Evolutionary conservation across 1,284 basidiomycete species (phyloP).

Genomic region (Cryptococcus amylolentus): DNA sequence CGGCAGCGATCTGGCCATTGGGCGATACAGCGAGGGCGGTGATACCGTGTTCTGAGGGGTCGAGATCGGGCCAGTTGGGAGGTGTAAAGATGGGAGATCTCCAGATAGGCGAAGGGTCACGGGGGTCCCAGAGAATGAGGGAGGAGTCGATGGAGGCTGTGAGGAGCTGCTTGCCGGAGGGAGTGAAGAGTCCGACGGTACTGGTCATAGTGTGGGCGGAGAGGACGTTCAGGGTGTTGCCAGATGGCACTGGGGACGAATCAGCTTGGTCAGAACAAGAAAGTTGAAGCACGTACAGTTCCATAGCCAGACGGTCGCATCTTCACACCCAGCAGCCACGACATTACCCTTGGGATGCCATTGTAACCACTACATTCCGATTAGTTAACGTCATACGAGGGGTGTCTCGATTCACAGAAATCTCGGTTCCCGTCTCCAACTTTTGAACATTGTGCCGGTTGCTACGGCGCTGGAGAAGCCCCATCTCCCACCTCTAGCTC

Average conservation of each 20-base stretch:
- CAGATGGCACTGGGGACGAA: conserved; percentile 70
- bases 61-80: conserved; percentile 57
- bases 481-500: background rate
- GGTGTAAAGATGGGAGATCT: conserved; percentile 50
- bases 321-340: conserved; percentile 86
- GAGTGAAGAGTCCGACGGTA: conserved; percentile 75
- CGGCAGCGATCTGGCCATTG: conserved; percentile 78
- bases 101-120: conserved; percentile 62
- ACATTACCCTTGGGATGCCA: conserved; percentile 96
- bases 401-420: conserved; percentile 62
- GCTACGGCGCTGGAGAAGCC: conserved; percentile 13
- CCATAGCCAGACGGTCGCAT: conserved; percentile 97
- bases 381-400: conserved; percentile 50
- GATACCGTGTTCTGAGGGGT: conserved; percentile 62
- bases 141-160: conserved; percentile 81
- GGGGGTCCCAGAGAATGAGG: conserved; percentile 90
- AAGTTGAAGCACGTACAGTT: conserved; percentile 59
- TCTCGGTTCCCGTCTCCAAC: conserved; percentile 90
- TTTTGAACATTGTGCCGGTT: too few species aligned
- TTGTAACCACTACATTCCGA: conserved; percentile 70
- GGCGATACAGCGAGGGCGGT: conserved; percentile 82
- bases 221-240: conserved; percentile 92
- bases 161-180: conserved; percentile 72
- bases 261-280: background rate
- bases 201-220: conserved; percentile 83